Percentiles rank a stretch among this genome's conserved stretches.
phyloP scores from a whole-genome alignment of 2,329 filamentous ascomycete species.

The Trichoderma gracile region DNA sequence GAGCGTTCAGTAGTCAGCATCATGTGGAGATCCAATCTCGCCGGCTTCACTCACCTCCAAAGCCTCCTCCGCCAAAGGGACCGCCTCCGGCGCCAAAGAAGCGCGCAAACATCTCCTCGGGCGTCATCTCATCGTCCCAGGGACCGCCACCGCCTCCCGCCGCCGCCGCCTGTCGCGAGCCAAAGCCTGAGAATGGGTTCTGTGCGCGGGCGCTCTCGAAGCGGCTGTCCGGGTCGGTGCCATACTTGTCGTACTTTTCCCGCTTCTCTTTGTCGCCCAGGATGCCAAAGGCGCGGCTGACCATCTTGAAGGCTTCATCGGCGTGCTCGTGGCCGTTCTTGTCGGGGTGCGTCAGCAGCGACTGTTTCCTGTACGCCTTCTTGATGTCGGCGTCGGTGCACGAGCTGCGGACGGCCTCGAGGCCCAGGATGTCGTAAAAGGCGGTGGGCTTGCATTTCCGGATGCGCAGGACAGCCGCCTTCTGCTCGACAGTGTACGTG shows the following conservation, averaged over 20 bases:
- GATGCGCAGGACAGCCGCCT: constrained; percentile 86
- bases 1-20: constrained; percentile 52
- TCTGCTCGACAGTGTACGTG: constrained; percentile 85
- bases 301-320: constrained; percentile 98
- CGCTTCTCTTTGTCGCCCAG: constrained; percentile 88
- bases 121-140: constrained; percentile 85
- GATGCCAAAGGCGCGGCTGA: constrained; percentile 88
- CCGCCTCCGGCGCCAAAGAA: constrained; percentile 88
- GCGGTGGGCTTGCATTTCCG: constrained; percentile 79
- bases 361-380: constrained; percentile 95
- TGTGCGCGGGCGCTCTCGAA: constrained; percentile 66
- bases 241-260: constrained; percentile 81
- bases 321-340: constrained; percentile 97
- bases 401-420: constrained; percentile 64
- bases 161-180: constrained; percentile 45
- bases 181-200: constrained; percentile 66
- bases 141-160: constrained; percentile 58
- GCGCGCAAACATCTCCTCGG: constrained; percentile 93
- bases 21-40: background rate
- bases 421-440: constrained; percentile 91
- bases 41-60: constrained; percentile 43
- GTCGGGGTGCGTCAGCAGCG: constrained; percentile 92
- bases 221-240: constrained; percentile 87
- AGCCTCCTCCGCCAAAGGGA: constrained; percentile 56
- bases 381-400: constrained; percentile 86